Evolutionary conservation across 768 basidiomycete genomes (phyloP).

Genomic region (Neoboletus magnificus): DNA sequence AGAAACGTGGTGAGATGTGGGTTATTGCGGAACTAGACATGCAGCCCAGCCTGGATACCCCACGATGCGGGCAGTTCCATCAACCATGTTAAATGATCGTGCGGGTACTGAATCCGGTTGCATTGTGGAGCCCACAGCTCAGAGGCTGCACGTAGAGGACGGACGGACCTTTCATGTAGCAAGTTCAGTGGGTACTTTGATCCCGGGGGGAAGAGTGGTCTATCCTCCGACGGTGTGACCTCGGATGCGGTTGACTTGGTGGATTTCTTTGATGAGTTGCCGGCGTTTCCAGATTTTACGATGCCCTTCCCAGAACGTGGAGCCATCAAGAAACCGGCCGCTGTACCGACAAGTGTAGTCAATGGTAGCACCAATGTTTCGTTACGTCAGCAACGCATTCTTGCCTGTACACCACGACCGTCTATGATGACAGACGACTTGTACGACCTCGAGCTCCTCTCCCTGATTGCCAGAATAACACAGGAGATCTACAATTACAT

Average conservation of each 20-base stretch:
- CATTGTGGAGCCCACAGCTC: not conserved
- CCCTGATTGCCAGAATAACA: constrained; percentile 85
- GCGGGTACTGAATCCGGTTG: not conserved
- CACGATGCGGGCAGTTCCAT: not conserved
- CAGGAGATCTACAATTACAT: constrained; percentile 91
- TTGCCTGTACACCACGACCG: constrained; percentile 6
- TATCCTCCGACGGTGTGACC: constrained; percentile 34
- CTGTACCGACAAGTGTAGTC: not conserved
- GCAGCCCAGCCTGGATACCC: not conserved
- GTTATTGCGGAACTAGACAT: not conserved
- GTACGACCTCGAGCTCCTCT: constrained; percentile 90
- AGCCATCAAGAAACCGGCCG: constrained; percentile 40
- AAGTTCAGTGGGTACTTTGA: constrained; percentile 81
- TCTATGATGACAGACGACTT: constrained; percentile 70
- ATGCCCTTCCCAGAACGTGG: constrained; percentile 60
- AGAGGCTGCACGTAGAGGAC: not conserved
- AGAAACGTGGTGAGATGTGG: not conserved
- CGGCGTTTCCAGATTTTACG: constrained; percentile 86
- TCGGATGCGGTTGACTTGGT: constrained; percentile 14
- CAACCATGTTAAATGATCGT: not conserved
- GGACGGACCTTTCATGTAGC: constrained; percentile 67
- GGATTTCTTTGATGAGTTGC: constrained; percentile 68
- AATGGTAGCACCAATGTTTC: not conserved
- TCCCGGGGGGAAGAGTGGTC: constrained; percentile 75
- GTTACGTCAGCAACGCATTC: constrained; percentile 21